Base-by-base conservation (phyloP, 129 eudicot genomes). In the Dittrichia graveolens region DNA sequence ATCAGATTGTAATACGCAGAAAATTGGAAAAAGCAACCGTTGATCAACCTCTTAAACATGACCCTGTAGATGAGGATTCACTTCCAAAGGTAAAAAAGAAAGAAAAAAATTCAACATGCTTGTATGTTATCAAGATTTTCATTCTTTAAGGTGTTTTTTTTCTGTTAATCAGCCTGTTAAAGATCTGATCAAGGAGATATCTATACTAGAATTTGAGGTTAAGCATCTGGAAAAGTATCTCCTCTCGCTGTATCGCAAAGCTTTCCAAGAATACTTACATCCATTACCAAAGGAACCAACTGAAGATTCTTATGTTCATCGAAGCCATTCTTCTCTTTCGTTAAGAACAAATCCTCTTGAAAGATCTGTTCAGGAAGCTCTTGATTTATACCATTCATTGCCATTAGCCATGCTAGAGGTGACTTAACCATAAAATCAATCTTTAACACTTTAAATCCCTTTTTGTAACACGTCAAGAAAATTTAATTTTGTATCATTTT, bases 361-460 rank as follows among this genome's bases (percentile, higher is more conserved):
- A 53, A 81, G 74, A 61, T 40, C 60, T 34, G 44, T 76, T 43
- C 76, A 71, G 62, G 90, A 86, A 60, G 85, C 95, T 47, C 61
- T 84, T 8, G 79, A 89, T 61, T 75, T 87, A 3, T 89, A 66
- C 65, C 94, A 92, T 75, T 89, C 98, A 19, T 65, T 86, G 79
- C 98, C 96, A 63, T 73, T 89, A 65, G 82, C 91, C 48, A 83
- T 92, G 94, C 65, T 89, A 53, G 91, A 89, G 91, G 98, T 92
- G 79, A 62, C 43, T 52, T 61, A 15, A 35, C 12, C 60, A 71
- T 52, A 61, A 15, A 11, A 41, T 52, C 6, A 42, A n/a, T 61
- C 70, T 60, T 24, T 61, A 61, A 31, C 41, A 63, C 47, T 46
- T 44, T 7, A 3, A 69, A 19, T n/a, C 9, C 39, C 2, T 1